These are phyloP conservation scores for Colletotrichum lupini DNA, from an alignment of 2,329 filamentous ascomycete species.

Conservation along the genomic window DNA sequence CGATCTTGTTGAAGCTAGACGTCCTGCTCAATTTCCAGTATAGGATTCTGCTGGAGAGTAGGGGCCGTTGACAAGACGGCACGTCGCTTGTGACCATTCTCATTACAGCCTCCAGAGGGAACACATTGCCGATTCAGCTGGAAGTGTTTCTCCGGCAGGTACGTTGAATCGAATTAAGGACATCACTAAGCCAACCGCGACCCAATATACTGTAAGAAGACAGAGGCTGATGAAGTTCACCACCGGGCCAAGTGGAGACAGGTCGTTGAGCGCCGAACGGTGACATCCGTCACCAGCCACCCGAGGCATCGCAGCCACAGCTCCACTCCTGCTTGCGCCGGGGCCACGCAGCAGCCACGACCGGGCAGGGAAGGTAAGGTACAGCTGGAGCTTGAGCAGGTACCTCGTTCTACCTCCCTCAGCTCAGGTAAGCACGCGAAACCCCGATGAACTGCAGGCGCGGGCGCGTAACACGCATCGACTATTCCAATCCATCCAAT, in stretches of 20 bases:
- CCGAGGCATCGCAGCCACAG: constrained; percentile 4
- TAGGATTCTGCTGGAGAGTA: background rate
- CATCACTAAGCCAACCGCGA: background rate
- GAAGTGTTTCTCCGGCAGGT: background rate
- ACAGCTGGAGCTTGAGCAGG: constrained; percentile 7
- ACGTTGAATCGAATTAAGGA: background rate
- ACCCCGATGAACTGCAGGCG: constrained; percentile 34
- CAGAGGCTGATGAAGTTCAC: background rate
- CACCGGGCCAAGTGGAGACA: constrained; percentile 5
- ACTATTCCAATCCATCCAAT: constrained; percentile 30
- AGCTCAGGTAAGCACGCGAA: constrained; percentile 37
- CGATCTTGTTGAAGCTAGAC: background rate
- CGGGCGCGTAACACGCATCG: constrained; percentile 35
- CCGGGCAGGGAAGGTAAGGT: constrained; percentile 27
- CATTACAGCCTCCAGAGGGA: background rate
- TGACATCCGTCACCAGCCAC: constrained; percentile 31
- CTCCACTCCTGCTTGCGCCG: constrained; percentile 20
- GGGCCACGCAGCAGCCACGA: constrained; percentile 23
- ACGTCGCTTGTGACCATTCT: background rate
- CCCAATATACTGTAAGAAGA: background rate
- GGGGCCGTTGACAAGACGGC: background rate
- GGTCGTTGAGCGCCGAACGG: constrained; percentile 16
- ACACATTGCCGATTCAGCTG: background rate
- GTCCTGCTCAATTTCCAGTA: background rate
- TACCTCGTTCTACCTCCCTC: constrained; percentile 14